Percentiles rank a stretch among this genome's conserved stretches.
Conservation (phyloP, 2,329 filamentous ascomycete species). For the Diaporthe sp. region DNA sequence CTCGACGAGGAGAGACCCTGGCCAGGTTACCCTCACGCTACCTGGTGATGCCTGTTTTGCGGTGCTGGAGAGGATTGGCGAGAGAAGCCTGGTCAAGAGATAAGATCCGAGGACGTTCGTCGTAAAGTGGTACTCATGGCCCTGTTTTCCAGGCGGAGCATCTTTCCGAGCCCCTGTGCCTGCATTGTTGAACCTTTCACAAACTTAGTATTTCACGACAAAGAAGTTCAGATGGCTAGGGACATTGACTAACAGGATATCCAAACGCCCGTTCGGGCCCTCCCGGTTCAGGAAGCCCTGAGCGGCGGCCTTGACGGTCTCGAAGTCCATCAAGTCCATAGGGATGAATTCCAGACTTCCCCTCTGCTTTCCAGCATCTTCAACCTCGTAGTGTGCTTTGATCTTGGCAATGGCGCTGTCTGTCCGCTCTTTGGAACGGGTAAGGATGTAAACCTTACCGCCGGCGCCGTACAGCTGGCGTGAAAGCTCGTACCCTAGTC, state of each 20-base stretch:
- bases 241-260: slow-evolving; percentile 40
- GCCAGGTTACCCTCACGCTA: slow-evolving; percentile 44
- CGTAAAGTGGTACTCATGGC: slow-evolving; percentile 46
- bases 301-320: slow-evolving; percentile 41
- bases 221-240: background rate
- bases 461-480: slow-evolving; percentile 64
- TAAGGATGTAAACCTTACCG: slow-evolving; percentile 66
- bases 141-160: slow-evolving; percentile 42
- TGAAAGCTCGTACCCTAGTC: slow-evolving; percentile 62
- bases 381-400: slow-evolving; percentile 37
- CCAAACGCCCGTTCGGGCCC: slow-evolving; percentile 39
- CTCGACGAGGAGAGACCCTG: slow-evolving; percentile 45
- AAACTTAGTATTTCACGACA: background rate
- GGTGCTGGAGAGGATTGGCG: slow-evolving; percentile 43
- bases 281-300: slow-evolving; percentile 40
- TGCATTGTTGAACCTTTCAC: slow-evolving; percentile 44
- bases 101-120: slow-evolving; percentile 43
- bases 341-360: slow-evolving; percentile 44
- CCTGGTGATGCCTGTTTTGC: slow-evolving; percentile 39
- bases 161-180: slow-evolving; percentile 44
- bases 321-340: slow-evolving; percentile 45
- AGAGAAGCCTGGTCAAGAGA: slow-evolving; percentile 43
- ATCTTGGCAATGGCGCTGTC: slow-evolving; percentile 44
- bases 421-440: slow-evolving; percentile 50
- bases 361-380: background rate